Conservation (phyloP, 2,329 filamentous ascomycete genomes). For the Tothia fuscella region DNA sequence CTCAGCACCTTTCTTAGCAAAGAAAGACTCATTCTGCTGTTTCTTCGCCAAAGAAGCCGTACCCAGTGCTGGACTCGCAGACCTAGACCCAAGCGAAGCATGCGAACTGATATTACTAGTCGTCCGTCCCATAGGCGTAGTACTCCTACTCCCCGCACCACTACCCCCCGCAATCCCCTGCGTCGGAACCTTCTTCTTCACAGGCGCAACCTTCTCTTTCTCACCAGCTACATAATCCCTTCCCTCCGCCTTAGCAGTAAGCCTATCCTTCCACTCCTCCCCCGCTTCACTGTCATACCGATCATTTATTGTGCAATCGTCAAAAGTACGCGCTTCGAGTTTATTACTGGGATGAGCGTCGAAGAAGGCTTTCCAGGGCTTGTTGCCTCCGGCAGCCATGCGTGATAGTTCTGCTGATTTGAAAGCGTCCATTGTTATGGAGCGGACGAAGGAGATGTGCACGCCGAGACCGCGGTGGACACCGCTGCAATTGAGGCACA, state of each 20-base stretch:
- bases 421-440: constrained; percentile 98
- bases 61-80: constrained; percentile 18
- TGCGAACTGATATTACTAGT: background rate
- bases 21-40: constrained; percentile 72
- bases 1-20: constrained; percentile 69
- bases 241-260: constrained; percentile 79
- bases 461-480: constrained; percentile 91
- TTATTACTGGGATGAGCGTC: constrained; percentile 42
- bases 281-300: constrained; percentile 81
- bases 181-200: constrained; percentile 18
- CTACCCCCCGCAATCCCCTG: constrained; percentile 21
- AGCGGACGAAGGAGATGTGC: constrained; percentile 95
- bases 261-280: constrained; percentile 88
- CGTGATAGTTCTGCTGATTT: constrained; percentile 84
- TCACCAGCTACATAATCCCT: constrained; percentile 65
- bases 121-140: constrained; percentile 25
- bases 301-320: constrained; percentile 80
- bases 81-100: constrained; percentile 23
- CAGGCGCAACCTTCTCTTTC: constrained; percentile 29
- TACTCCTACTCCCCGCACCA: constrained; percentile 23
- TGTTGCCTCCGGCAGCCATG: constrained; percentile 88
- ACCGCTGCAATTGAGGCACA: constrained; percentile 91
- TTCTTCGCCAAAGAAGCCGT: constrained; percentile 36
- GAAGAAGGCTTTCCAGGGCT: constrained; percentile 78
- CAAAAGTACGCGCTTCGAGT: constrained; percentile 47